Evolutionary conservation across 2,329 filamentous ascomycete species (phyloP).

Genomic region (Ophiocordyceps unilateralis): DNA sequence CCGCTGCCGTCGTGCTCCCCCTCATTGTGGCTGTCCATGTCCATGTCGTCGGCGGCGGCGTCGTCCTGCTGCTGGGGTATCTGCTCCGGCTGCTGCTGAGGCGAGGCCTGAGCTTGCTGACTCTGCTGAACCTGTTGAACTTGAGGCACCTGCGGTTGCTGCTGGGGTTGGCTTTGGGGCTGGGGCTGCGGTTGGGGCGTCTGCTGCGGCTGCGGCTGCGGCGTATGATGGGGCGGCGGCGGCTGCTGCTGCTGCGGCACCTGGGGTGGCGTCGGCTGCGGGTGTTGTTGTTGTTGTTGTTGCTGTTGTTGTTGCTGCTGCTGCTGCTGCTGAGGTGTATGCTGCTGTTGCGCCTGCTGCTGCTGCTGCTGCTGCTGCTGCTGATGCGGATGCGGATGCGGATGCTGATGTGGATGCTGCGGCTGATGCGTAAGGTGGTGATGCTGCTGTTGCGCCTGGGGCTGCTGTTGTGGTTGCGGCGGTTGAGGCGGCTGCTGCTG

Average conservation of each 20-base stretch:
- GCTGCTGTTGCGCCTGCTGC: constrained; percentile 6
- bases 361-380: constrained; percentile 12
- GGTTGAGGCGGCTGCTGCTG: constrained; percentile 6
- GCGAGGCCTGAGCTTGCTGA: constrained; percentile 13
- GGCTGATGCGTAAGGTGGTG: constrained; percentile 7
- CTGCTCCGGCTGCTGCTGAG: constrained; percentile 16
- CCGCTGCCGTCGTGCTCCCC: constrained; percentile 25
- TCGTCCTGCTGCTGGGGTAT: constrained; percentile 21
- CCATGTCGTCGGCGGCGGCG: constrained; percentile 32
- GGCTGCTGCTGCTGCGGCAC: constrained; percentile 11
- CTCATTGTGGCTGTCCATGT: constrained; percentile 32
- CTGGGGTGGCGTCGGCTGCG: constrained; percentile 7
- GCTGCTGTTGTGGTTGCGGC: constrained; percentile 8
- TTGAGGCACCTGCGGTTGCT: constrained; percentile 8
- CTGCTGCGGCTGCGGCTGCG: constrained; percentile 12
- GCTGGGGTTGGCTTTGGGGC: constrained; percentile 9
- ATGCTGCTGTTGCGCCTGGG: constrained; percentile 5
- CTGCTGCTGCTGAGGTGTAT: constrained; percentile 9
- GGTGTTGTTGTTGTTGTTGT: constrained; percentile 9
- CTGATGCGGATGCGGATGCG: constrained; percentile 8
- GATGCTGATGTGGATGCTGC: constrained; percentile 5
- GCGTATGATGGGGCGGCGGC: constrained; percentile 9
- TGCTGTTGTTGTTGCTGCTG: constrained; percentile 6
- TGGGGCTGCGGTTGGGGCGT: constrained; percentile 6
- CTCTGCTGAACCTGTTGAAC: constrained; percentile 18